Percentiles rank a stretch among this genome's conserved stretches.
These are phyloP conservation scores for Saccharomycopsis schoenii DNA, from an alignment of 805 yeast genomes.

Conservation along the genomic window DNA sequence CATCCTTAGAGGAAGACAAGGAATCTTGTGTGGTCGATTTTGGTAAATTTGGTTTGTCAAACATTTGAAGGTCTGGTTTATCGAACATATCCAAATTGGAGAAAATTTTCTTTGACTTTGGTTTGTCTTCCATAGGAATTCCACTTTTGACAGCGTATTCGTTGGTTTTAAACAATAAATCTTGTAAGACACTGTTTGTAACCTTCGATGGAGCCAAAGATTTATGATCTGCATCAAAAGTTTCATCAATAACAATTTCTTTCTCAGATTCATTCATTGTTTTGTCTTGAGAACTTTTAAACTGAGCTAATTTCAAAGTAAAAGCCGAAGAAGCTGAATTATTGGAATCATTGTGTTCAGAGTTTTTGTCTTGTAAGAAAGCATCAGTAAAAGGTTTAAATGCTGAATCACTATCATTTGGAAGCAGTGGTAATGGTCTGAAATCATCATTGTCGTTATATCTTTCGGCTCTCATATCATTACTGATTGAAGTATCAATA, in stretches of 20 bases:
- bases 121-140: not conserved
- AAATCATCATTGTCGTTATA: not conserved
- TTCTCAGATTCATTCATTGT: not conserved
- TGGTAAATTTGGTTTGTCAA: constrained; percentile 13
- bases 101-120: constrained; percentile 5
- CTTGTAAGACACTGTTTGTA: constrained; percentile 11
- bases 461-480: constrained; percentile 1
- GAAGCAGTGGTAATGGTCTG: constrained; percentile 2
- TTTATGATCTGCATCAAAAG: not conserved
- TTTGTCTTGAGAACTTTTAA: constrained; percentile 14
- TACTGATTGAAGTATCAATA: constrained; percentile 1
- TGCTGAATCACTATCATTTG: constrained; percentile 9
- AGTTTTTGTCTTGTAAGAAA: constrained; percentile 1
- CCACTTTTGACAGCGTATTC: constrained; percentile 15
- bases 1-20: constrained; percentile 17
- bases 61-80: constrained; percentile 11
- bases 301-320: constrained; percentile 14
- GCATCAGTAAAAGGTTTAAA: constrained; percentile 17
- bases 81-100: constrained; percentile 9
- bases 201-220: constrained; percentile 14
- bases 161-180: constrained; percentile 12
- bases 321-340: constrained; percentile 13
- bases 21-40: constrained; percentile 18
- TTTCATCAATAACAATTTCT: not conserved
- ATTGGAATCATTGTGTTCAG: not conserved